These are phyloP conservation scores for Saccharomycopsis babjevae DNA, from an alignment of 805 yeast species.

Conservation along the genomic window DNA sequence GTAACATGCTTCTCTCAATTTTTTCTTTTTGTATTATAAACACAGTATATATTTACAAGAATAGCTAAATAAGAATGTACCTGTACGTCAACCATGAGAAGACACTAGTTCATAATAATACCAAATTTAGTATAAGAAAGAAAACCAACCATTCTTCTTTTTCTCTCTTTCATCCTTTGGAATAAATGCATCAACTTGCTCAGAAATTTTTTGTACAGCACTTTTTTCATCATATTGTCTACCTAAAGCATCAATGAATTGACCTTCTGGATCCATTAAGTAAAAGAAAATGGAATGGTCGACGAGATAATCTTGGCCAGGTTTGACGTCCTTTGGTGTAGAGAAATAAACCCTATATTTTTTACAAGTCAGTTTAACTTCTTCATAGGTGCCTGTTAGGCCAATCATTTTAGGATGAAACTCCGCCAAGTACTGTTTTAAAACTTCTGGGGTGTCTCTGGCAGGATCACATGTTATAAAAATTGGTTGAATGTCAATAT, in stretches of 20 bases:
- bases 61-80: not conserved
- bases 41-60: not conserved
- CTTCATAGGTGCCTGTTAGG: conserved; percentile 82
- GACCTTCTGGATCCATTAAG: conserved; percentile 97
- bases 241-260: conserved; percentile 89
- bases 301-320: conserved; percentile 93
- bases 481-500: conserved; percentile 65
- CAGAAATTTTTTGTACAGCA: conserved; percentile 67
- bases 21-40: not conserved
- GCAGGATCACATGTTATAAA: conserved; percentile 97
- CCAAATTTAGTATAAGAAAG: conserved; percentile 22
- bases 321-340: conserved; percentile 90
- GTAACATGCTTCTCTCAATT: not conserved
- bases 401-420: conserved; percentile 89
- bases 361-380: conserved; percentile 77
- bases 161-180: conserved; percentile 63
- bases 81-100: not conserved
- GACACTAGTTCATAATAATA: not conserved
- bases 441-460: conserved; percentile 78
- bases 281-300: conserved; percentile 97
- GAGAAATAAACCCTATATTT: conserved; percentile 90
- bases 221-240: conserved; percentile 74
- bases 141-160: conserved; percentile 50
- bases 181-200: conserved; percentile 64
- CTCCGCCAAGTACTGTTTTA: conserved; percentile 74